These are phyloP conservation scores for Dioszegia hungarica DNA, from an alignment of 768 basidiomycete genomes.

Conservation along the genomic window DNA sequence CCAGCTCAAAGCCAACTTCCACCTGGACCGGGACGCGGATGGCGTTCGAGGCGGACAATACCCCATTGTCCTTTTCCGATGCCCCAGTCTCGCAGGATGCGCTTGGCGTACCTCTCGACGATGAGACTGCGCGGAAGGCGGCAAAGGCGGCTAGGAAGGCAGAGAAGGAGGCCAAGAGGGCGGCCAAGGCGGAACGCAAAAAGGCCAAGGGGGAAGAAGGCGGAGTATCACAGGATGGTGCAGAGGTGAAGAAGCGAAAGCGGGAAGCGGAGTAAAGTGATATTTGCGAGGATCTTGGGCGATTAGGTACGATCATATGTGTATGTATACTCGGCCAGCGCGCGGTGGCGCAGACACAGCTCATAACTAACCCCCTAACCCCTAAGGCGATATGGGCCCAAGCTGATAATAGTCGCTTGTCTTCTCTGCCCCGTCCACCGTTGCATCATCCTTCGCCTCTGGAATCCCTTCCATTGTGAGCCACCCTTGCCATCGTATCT, in stretches of 20 bases:
- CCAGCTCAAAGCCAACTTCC: background rate
- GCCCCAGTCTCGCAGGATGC: background rate
- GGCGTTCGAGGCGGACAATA: constrained; percentile 16
- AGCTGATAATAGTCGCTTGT: no score
- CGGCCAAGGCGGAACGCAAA: constrained; percentile 6
- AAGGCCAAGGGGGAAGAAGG: constrained; percentile 4
- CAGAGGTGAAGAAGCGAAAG: constrained; percentile 26
- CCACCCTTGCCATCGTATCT: no score
- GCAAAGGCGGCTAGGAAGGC: constrained; percentile 33
- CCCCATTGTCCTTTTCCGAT: background rate
- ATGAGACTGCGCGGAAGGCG: constrained; percentile 20
- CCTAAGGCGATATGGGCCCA: no score
- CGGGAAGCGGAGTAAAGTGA: constrained; percentile 7
- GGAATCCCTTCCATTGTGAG: no score
- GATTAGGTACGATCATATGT: no score
- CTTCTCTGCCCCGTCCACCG: no score
- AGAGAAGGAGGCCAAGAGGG: constrained; percentile 19
- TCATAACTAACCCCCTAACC: no score
- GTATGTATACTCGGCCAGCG: no score
- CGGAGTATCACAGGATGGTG: constrained; percentile 9
- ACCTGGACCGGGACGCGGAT: constrained; percentile 29
- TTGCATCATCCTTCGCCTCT: no score
- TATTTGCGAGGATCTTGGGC: background rate
- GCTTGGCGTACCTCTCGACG: no score
- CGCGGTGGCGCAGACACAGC: no score